Evolutionary conservation across 495 filamentous ascomycete genomes (phyloP).

Genomic region (Darksidea phi): DNA sequence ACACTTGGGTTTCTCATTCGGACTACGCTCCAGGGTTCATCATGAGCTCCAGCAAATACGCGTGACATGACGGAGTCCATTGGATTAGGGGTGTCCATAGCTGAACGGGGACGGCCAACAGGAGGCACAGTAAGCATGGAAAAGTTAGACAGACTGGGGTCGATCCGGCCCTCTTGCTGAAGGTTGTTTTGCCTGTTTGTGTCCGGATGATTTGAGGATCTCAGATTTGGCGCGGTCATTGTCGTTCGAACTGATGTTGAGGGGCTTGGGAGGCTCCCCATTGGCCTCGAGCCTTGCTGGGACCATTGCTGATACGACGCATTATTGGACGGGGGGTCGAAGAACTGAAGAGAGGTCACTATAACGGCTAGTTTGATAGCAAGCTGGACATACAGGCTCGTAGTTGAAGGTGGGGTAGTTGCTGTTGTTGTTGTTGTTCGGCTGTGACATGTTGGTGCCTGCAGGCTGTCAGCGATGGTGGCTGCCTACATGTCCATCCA

Average conservation of each 20-base stretch:
- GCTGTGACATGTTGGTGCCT: slow-evolving; percentile 30
- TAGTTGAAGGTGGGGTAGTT: slow-evolving; percentile 22
- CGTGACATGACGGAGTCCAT: slow-evolving; percentile 20
- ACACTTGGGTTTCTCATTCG: slow-evolving; percentile 8
- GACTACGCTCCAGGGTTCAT: slow-evolving; percentile 32
- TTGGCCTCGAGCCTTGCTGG: slow-evolving; percentile 8
- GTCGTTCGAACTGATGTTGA: slow-evolving; percentile 7
- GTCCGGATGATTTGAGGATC: not conserved
- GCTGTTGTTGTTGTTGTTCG: slow-evolving; percentile 16
- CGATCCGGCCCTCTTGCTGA: slow-evolving; percentile 5
- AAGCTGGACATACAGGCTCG: slow-evolving; percentile 13
- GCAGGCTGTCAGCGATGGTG: slow-evolving; percentile 13
- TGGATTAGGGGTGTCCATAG: slow-evolving; percentile 10
- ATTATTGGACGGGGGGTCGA: slow-evolving; percentile 4
- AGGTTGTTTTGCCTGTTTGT: not conserved
- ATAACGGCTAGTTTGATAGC: not conserved
- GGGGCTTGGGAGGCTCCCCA: slow-evolving; percentile 10
- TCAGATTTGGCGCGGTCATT: slow-evolving; percentile 12
- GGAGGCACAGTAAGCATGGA: slow-evolving; percentile 15
- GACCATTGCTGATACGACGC: slow-evolving; percentile 21
- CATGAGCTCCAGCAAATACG: slow-evolving; percentile 20
- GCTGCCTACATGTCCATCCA: slow-evolving; percentile 10
- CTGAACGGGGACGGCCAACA: slow-evolving; percentile 4
- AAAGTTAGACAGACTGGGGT: slow-evolving; percentile 15
- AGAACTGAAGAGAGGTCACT: slow-evolving; percentile 27